phyloP scores from a whole-genome alignment of 768 basidiomycete species.

The Leccinum disarticulatum region DNA sequence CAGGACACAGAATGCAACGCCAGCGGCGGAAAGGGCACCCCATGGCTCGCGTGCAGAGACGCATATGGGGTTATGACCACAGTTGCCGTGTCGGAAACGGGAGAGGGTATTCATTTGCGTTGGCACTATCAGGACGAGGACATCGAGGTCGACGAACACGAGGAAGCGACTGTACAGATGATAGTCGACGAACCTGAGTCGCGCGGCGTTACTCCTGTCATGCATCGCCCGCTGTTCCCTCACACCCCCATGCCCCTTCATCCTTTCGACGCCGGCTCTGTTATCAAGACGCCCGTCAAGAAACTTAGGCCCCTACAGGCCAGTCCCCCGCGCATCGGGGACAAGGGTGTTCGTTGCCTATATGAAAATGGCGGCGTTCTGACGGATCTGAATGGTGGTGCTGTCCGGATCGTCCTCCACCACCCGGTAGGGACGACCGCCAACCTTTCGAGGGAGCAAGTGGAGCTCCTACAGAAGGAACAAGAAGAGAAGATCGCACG shows the following conservation, averaged over 20 bases:
- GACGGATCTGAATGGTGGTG: conserved; percentile 12
- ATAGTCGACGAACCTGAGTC: conserved; percentile 13
- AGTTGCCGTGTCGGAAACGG: conserved; percentile 21
- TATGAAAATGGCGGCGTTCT: conserved; percentile 16
- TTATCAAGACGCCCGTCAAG: conserved; percentile 31
- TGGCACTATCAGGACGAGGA: conserved; percentile 18
- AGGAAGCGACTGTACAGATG: conserved; percentile 11
- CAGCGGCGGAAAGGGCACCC: not conserved
- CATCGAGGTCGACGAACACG: conserved; percentile 6
- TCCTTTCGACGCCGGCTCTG: conserved; percentile 32
- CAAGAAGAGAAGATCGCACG: conserved; percentile 10
- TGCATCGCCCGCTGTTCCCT: conserved; percentile 7
- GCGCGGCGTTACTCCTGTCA: conserved; percentile 13
- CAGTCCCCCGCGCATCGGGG: conserved; percentile 32
- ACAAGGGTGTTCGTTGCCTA: conserved; percentile 25
- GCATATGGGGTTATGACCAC: conserved; percentile 7
- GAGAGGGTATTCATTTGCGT: conserved; percentile 21
- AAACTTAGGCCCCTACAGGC: conserved; percentile 26
- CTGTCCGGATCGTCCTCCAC: conserved; percentile 19
- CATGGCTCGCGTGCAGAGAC: conserved; percentile 25
- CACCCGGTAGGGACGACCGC: conserved; percentile 22
- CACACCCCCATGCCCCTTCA: conserved; percentile 22
- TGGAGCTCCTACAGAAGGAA: conserved; percentile 18
- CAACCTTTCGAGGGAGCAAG: conserved; percentile 29
- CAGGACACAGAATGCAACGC: not conserved